phyloP scores from a whole-genome alignment of 2,329 filamentous ascomycete species.

The Didymosphaeria variabile region DNA sequence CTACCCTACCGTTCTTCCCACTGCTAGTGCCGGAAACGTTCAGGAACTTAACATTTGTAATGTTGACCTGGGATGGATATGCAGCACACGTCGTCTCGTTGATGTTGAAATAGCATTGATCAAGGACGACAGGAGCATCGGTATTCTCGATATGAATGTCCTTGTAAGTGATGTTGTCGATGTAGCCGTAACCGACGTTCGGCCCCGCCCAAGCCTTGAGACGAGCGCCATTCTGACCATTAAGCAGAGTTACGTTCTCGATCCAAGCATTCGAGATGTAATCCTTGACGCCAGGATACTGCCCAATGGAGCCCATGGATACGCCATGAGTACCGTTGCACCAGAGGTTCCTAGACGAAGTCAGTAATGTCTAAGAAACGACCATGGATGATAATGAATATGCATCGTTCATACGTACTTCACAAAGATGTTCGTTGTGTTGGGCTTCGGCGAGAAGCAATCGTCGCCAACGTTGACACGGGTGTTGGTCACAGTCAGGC shows the following conservation, averaged over 20 bases:
- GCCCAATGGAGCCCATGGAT: constrained; percentile 43
- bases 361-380: background rate
- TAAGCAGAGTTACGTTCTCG: constrained; percentile 67
- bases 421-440: constrained; percentile 46
- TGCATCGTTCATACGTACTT: constrained; percentile 13
- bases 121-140: constrained; percentile 66
- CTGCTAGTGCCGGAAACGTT: constrained; percentile 67
- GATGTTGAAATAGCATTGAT: constrained; percentile 71
- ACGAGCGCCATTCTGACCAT: constrained; percentile 63
- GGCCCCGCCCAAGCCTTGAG: constrained; percentile 70
- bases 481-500: constrained; percentile 54
- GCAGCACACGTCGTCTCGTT: constrained; percentile 60
- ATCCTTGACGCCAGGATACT: constrained; percentile 42
- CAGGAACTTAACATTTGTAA: constrained; percentile 67
- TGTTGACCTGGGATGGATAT: constrained; percentile 66
- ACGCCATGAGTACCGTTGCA: constrained; percentile 48
- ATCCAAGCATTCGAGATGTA: constrained; percentile 59
- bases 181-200: constrained; percentile 66
- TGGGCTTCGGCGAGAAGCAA: constrained; percentile 44
- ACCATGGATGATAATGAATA: background rate
- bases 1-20: constrained; percentile 63
- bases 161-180: constrained; percentile 70
- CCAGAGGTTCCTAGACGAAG: constrained; percentile 33
- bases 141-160: constrained; percentile 68
- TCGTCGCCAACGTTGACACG: constrained; percentile 48